A percentile compares a stretch with the other conserved stretches of the same genome.
Conservation (phyloP, 345 rosid genomes). For the Salix udensis region DNA sequence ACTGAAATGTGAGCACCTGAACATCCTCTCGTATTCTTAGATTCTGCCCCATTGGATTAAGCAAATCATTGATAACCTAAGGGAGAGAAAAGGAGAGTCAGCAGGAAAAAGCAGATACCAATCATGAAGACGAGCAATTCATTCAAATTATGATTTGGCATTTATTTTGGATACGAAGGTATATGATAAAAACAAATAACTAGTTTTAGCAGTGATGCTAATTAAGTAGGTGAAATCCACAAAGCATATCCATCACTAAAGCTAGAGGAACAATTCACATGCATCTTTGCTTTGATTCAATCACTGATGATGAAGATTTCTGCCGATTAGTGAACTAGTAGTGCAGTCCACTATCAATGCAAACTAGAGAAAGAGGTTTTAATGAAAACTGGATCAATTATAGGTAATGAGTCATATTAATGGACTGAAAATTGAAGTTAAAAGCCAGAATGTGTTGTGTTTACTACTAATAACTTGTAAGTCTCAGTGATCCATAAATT, state of each 20-base stretch:
- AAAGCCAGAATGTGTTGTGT: no score
- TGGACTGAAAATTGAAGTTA: neutral
- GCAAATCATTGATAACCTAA: conserved; percentile 92
- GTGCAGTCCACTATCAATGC: neutral
- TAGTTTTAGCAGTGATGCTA: neutral
- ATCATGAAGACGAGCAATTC: neutral
- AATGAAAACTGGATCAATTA: neutral
- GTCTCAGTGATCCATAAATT: neutral
- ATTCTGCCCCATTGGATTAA: conserved; percentile 84
- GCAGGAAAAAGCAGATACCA: neutral
- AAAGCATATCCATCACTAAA: neutral
- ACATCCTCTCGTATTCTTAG: conserved; percentile 85
- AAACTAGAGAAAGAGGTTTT: neutral
- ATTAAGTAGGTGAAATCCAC: neutral
- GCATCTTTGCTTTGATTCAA: conserved; percentile 2
- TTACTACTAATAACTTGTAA: no score
- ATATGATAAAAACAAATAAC: neutral
- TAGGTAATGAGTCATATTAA: no score
- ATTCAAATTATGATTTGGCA: neutral
- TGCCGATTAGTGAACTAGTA: neutral
- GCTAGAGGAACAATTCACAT: neutral
- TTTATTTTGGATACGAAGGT: neutral
- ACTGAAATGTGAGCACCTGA: conserved; percentile 47
- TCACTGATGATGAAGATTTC: neutral
- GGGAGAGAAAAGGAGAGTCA: neutral